Percentiles rank a stretch among this genome's conserved stretches.
Evolutionary conservation across 495 filamentous ascomycete species (phyloP).

Genomic region (Coniosporium apollinis): DNA sequence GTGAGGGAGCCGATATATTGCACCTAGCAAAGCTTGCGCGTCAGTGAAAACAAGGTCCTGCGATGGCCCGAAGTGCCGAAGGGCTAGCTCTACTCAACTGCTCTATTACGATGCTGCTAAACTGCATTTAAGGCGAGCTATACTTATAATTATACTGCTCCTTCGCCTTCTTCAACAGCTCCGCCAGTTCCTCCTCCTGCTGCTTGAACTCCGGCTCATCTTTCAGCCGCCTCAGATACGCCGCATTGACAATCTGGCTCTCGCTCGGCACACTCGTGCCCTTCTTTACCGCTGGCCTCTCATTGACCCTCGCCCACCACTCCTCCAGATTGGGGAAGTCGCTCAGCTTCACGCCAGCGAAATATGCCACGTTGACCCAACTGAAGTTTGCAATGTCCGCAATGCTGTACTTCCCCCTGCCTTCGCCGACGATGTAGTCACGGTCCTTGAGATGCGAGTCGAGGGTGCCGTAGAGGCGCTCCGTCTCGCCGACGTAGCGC

Average conservation of each 20-base stretch:
- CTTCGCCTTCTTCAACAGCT: conserved; percentile 16
- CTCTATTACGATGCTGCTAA: too few species aligned
- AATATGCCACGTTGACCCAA: conserved; percentile 17
- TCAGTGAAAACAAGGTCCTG: too few species aligned
- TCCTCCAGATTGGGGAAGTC: conserved; percentile 18
- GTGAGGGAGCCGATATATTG: too few species aligned
- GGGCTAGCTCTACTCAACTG: too few species aligned
- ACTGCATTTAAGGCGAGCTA: too few species aligned
- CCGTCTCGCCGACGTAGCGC: conserved; percentile 22
- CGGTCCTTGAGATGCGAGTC: conserved; percentile 17
- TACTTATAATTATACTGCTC: conserved; percentile 22
- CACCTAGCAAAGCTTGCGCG: too few species aligned
- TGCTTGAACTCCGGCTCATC: conserved; percentile 18
- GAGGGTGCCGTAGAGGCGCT: conserved; percentile 22
- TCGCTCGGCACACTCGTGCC: conserved; percentile 15
- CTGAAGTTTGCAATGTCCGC: conserved; percentile 22
- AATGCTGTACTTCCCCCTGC: conserved; percentile 18
- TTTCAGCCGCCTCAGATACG: conserved; percentile 14
- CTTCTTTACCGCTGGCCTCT: conserved; percentile 19
- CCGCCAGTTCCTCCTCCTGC: conserved; percentile 14
- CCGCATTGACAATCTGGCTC: conserved; percentile 9
- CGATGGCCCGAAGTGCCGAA: too few species aligned
- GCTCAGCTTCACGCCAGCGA: conserved; percentile 16
- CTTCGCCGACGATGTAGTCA: conserved; percentile 19
- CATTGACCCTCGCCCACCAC: conserved; percentile 18